Evolutionary conservation across 2,329 filamentous ascomycete genomes (phyloP), one percentile per base, ranked within the genome.

Genomic region (Aschersonia sp.): DNA sequence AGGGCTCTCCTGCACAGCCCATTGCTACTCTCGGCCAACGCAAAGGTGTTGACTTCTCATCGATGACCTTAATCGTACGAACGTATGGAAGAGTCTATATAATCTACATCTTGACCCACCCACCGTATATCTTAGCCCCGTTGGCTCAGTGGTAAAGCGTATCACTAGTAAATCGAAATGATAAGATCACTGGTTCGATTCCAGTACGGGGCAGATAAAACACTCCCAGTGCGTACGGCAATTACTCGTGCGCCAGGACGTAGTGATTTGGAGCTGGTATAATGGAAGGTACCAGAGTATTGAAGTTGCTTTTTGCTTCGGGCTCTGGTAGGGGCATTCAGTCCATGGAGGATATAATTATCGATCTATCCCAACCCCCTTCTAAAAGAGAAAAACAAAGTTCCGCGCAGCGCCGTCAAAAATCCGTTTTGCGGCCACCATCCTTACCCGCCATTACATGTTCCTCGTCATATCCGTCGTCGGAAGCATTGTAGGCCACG

Each of bases 401-500:
- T 14, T 4, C 29, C 30, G 30, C 30, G n/a, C 35, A 14, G 37
- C n/a, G 31, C 51, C 42, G 53, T 51, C 32, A 53, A 45, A 54
- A 55, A 6, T 50, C 29, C n/a, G 30, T 48, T 39, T 51, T 53
- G 12, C 46, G 22, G 6, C 10, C 47, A 7, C 43, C 47, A 29
- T 8, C 45, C 29, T 47, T 30, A 9, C 32, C 31, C 14, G 39
- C 22, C 2, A 42, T 35, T 1, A 32, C 40, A 32, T 49, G 53
- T 44, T 63, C 68, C 49, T 70, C 68, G 10, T 70, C 67, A 43
- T 63, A 65, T 8, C 60, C 63, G 30, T 62, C 60, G 42, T 61
- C 64, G 43, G 59, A 59, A 10, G 58, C 55, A 37, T 69, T 63
- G 47, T 77, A 75, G 2, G 69, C 69, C 7, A 75, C 60, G 6